phyloP scores from a whole-genome alignment of 2,329 filamentous ascomycete genomes.

The Fusarium drepaniforme region DNA sequence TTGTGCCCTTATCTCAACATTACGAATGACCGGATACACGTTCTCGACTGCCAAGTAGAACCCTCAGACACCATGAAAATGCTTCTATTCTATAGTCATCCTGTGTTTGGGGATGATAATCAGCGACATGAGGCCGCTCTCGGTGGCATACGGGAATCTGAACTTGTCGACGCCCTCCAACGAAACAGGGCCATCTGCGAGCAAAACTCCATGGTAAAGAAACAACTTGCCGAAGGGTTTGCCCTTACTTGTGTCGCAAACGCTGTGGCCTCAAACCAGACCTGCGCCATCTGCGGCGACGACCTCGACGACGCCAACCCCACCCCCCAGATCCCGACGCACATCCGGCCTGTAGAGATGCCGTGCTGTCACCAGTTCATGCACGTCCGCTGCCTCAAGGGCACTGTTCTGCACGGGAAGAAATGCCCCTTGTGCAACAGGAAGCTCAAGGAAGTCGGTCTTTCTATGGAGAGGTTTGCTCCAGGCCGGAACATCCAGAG shows the following conservation, averaged over 20 bases:
- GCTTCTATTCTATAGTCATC: background rate
- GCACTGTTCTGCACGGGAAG: background rate
- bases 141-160: background rate
- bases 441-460: background rate
- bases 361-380: constrained; percentile 23
- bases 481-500: background rate
- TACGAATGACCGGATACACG: background rate
- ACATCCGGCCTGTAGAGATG: constrained; percentile 7
- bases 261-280: background rate
- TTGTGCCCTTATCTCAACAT: constrained; percentile 10
- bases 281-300: constrained; percentile 20
- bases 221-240: background rate
- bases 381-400: constrained; percentile 29
- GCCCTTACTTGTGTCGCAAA: background rate
- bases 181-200: constrained; percentile 13
- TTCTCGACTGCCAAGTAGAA: background rate
- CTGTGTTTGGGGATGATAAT: background rate
- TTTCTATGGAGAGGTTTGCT: background rate
- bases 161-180: background rate
- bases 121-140: background rate
- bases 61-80: background rate
- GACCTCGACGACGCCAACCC: constrained; percentile 2
- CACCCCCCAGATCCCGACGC: background rate
- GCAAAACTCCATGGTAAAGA: background rate
- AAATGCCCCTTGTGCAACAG: constrained; percentile 21